phyloP scores from a whole-genome alignment of 148 eudicot species.

The Oxyria digyna region DNA sequence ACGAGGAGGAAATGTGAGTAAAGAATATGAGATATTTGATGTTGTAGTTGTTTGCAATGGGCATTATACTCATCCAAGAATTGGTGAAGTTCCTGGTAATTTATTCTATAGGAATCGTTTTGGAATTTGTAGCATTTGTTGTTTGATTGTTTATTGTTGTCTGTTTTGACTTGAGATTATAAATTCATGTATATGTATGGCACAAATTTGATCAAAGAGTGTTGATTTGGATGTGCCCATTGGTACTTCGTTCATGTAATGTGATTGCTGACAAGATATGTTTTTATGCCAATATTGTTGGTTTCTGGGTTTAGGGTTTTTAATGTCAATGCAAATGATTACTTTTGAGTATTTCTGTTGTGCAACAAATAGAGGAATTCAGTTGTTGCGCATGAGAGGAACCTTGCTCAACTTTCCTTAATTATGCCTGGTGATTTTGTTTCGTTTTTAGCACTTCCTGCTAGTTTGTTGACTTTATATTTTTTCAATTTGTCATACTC shows the following conservation, averaged over 20 bases:
- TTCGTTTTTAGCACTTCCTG: too few species aligned
- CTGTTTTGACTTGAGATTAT: background rate
- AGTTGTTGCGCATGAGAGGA: too few species aligned
- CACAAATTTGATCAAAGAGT: background rate
- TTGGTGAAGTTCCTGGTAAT: conserved; percentile 73
- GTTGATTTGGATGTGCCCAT: background rate
- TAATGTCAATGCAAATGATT: too few species aligned
- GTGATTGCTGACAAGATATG: background rate
- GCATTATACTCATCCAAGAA: conserved; percentile 74
- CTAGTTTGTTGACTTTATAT: too few species aligned
- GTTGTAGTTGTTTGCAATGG: conserved; percentile 93
- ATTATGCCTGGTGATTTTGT: too few species aligned
- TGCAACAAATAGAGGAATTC: too few species aligned
- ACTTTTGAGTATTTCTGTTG: too few species aligned
- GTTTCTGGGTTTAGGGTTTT: too few species aligned
- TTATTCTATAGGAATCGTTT: background rate
- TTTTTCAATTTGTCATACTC: too few species aligned
- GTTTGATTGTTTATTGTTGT: background rate
- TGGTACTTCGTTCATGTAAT: background rate
- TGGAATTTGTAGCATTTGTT: background rate
- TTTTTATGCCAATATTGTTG: too few species aligned
- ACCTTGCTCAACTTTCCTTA: too few species aligned
- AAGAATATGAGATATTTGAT: conserved; percentile 56
- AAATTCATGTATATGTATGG: background rate
- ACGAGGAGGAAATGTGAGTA: conserved; percentile 15